Evolutionary conservation across 495 filamentous ascomycete genomes (phyloP).

Genomic region (Tuber magnatum): DNA sequence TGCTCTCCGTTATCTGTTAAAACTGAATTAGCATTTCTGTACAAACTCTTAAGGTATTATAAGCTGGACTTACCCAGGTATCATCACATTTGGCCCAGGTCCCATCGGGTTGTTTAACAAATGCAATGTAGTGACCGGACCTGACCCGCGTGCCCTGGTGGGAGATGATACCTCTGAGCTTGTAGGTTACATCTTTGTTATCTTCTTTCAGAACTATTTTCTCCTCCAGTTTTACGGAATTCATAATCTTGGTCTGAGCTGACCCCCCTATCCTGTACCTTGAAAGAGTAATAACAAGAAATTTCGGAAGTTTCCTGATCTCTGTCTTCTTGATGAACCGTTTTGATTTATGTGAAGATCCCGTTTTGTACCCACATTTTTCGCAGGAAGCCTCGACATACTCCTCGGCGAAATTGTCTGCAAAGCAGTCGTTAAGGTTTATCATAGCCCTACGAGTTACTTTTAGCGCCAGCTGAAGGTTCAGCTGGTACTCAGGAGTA

Average conservation of each 20-base stretch:
- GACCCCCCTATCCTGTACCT: slow-evolving; percentile 21
- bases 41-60: neutral
- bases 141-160: slow-evolving; percentile 24
- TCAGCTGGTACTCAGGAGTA: slow-evolving; percentile 1
- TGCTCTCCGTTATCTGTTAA: neutral
- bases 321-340: slow-evolving; percentile 27
- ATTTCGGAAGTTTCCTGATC: slow-evolving; percentile 22
- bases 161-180: slow-evolving; percentile 27
- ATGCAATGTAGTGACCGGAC: slow-evolving; percentile 36
- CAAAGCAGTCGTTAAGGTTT: slow-evolving; percentile 14
- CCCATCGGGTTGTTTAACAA: slow-evolving; percentile 30
- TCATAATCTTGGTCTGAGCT: slow-evolving; percentile 23
- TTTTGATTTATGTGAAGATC: slow-evolving; percentile 22
- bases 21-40: neutral
- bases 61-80: slow-evolving; percentile 13
- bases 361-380: slow-evolving; percentile 32
- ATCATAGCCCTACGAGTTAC: neutral
- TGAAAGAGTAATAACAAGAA: slow-evolving; percentile 29
- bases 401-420: slow-evolving; percentile 22
- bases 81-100: slow-evolving; percentile 37
- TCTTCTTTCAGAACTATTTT: slow-evolving; percentile 22
- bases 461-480: neutral
- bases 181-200: slow-evolving; percentile 14
- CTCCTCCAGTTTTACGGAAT: slow-evolving; percentile 22
- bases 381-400: slow-evolving; percentile 36